Evolutionary conservation across 2,329 filamentous ascomycete species (phyloP).

Genomic region (Ophiostoma montium): DNA sequence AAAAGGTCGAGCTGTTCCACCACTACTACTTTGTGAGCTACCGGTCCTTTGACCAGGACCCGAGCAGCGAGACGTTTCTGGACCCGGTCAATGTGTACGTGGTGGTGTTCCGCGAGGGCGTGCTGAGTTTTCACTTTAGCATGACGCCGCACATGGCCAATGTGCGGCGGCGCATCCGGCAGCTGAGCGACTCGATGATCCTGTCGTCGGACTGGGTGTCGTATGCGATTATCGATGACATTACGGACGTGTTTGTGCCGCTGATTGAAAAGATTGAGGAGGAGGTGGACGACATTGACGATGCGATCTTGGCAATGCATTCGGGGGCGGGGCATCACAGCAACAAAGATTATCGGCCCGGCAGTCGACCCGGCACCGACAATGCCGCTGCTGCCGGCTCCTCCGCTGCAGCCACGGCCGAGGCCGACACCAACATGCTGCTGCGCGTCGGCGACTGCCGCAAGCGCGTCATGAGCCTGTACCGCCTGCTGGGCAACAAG

Average conservation of each 20-base stretch:
- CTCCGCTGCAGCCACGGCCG: constrained; percentile 6
- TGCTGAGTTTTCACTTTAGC: constrained; percentile 95
- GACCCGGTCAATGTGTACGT: constrained; percentile 97
- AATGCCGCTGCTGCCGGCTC: constrained; percentile 11
- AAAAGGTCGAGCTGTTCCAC: constrained; percentile 94
- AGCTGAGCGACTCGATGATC: constrained; percentile 85
- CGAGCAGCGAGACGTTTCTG: constrained; percentile 74
- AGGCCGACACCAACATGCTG: constrained; percentile 49
- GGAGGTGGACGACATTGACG: constrained; percentile 94
- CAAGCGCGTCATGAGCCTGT: constrained; percentile 95
- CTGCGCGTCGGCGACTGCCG: constrained; percentile 83
- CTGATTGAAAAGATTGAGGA: constrained; percentile 88
- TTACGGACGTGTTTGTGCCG: constrained; percentile 90
- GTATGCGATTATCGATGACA: constrained; percentile 95
- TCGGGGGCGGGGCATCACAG: constrained; percentile 25
- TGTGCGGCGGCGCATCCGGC: constrained; percentile 81
- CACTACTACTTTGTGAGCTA: constrained; percentile 99
- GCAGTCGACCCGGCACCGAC: too few species aligned
- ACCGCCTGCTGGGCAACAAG: constrained; percentile 87
- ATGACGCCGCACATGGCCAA: constrained; percentile 93
- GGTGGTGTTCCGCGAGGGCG: constrained; percentile 88
- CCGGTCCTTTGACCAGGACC: constrained; percentile 91
- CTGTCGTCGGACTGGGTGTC: constrained; percentile 95
- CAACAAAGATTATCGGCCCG: too few species aligned
- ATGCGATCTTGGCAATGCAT: constrained; percentile 74